A percentile compares a stretch with the other conserved stretches of the same genome.
Evolutionary conservation across 345 rosid species (phyloP).

Genomic region (Punica granatum): DNA sequence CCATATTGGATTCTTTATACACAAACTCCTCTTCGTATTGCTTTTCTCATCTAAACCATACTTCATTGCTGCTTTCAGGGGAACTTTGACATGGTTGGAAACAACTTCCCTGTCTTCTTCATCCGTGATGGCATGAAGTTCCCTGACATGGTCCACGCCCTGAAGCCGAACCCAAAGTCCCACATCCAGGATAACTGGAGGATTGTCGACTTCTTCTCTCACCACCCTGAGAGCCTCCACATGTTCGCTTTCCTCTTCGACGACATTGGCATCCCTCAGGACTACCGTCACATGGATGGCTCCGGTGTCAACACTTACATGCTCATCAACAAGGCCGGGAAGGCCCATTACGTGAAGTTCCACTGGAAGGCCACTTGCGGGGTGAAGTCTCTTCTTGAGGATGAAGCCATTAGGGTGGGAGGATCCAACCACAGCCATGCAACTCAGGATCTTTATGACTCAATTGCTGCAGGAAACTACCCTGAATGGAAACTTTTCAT

Average conservation of each 20-base stretch:
- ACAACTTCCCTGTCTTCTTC: slow-evolving; percentile 96
- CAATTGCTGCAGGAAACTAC: slow-evolving; percentile 83
- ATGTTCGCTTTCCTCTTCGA: slow-evolving; percentile 88
- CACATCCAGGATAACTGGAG: slow-evolving; percentile 99
- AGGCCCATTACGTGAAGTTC: slow-evolving; percentile 76
- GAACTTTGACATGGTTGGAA: slow-evolving; percentile 96
- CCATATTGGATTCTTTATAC: neutral
- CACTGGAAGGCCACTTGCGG: slow-evolving; percentile 98
- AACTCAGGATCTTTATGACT: slow-evolving; percentile 87
- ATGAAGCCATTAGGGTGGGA: slow-evolving; percentile 84
- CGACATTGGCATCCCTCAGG: slow-evolving; percentile 86
- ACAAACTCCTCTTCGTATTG: neutral
- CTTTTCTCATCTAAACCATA: neutral
- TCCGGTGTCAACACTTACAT: slow-evolving; percentile 82
- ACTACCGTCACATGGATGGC: slow-evolving; percentile 98
- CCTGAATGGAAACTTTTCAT: slow-evolving; percentile 90
- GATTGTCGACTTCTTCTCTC: slow-evolving; percentile 90
- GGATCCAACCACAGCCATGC: slow-evolving; percentile 98
- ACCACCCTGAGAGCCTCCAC: slow-evolving; percentile 92
- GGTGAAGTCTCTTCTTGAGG: slow-evolving; percentile 66
- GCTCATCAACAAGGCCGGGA: slow-evolving; percentile 82
- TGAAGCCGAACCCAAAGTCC: slow-evolving; percentile 94
- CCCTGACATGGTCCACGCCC: slow-evolving; percentile 91
- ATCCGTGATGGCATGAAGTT: slow-evolving; percentile 94
- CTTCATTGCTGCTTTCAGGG: slow-evolving; percentile 43